Percentiles rank a stretch among this genome's conserved stretches.
These are phyloP conservation scores for Chamaenerion angustifolium DNA, from an alignment of 345 rosid species.

Conservation along the genomic window DNA sequence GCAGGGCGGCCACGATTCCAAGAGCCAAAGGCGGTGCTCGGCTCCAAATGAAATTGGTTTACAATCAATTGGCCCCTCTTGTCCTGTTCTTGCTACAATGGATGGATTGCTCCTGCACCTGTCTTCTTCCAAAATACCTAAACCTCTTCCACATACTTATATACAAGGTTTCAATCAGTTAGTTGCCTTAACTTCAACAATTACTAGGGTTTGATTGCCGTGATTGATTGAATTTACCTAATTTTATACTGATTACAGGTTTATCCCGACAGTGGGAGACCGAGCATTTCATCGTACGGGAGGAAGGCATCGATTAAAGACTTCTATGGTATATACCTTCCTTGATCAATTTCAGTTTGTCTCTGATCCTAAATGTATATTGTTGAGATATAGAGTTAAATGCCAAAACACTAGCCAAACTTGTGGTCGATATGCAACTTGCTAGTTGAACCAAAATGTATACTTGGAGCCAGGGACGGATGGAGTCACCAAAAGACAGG, in stretches of 20 bases:
- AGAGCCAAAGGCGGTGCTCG: conserved; percentile 57
- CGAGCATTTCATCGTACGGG: conserved; percentile 38
- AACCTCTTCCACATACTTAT: conserved; percentile 71
- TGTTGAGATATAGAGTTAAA: neutral
- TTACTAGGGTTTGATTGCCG: conserved; percentile 4
- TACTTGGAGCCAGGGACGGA: no score
- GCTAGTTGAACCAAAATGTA: no score
- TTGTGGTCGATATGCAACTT: no score
- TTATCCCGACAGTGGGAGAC: conserved; percentile 35
- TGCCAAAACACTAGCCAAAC: neutral
- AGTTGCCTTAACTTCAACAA: no score
- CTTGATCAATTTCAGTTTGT: conserved; percentile 1
- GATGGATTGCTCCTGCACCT: conserved; percentile 56
- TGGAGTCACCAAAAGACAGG: no score
- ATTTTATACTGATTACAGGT: conserved; percentile 29
- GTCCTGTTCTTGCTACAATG: conserved; percentile 64
- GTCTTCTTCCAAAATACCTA: conserved; percentile 71
- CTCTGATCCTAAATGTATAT: no score
- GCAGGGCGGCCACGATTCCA: conserved; percentile 83
- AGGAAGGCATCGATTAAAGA: conserved; percentile 86
- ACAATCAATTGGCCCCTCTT: conserved; percentile 75
- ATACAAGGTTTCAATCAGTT: conserved; percentile 40
- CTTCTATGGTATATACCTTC: conserved; percentile 48
- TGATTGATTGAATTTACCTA: conserved; percentile 2
- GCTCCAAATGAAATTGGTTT: conserved; percentile 80